Percentiles rank a stretch among this genome's conserved stretches.
phyloP scores from a whole-genome alignment of 331 rosid genomes.

The Malus hybrid region DNA sequence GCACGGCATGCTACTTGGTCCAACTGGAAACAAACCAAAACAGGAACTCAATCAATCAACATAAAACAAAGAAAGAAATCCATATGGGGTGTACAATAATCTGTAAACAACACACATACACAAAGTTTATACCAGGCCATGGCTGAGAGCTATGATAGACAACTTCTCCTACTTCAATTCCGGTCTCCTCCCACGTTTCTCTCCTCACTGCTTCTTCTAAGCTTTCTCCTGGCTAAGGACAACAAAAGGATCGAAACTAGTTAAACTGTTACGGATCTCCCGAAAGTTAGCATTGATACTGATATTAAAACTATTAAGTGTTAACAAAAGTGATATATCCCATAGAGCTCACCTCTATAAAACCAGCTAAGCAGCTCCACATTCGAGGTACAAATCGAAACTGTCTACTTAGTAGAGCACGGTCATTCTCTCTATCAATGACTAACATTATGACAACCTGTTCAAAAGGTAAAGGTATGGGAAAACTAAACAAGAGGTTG shows the following conservation, averaged over 20 bases:
- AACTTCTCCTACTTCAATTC: slow-evolving; percentile 87
- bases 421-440: slow-evolving; percentile 69
- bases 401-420: slow-evolving; percentile 63
- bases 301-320: background rate
- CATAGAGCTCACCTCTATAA: slow-evolving; percentile 51
- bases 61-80: background rate
- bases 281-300: background rate
- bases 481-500: background rate
- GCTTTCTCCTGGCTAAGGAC: slow-evolving; percentile 84
- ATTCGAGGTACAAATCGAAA: slow-evolving; percentile 48
- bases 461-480: background rate
- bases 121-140: slow-evolving; percentile 74
- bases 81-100: background rate
- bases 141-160: slow-evolving; percentile 94
- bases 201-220: slow-evolving; percentile 96
- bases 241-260: slow-evolving; percentile 8
- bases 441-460: slow-evolving; percentile 94
- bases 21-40: slow-evolving; percentile 52
- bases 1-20: slow-evolving; percentile 73
- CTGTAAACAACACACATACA: background rate
- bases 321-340: background rate
- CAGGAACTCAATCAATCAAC: slow-evolving; percentile 7
- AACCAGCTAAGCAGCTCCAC: slow-evolving; percentile 93
- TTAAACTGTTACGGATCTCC: slow-evolving; percentile 9
- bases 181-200: slow-evolving; percentile 96